Base-by-base conservation (phyloP, 2,329 filamentous ascomycete genomes). In the Aquanectria penicillioides region DNA sequence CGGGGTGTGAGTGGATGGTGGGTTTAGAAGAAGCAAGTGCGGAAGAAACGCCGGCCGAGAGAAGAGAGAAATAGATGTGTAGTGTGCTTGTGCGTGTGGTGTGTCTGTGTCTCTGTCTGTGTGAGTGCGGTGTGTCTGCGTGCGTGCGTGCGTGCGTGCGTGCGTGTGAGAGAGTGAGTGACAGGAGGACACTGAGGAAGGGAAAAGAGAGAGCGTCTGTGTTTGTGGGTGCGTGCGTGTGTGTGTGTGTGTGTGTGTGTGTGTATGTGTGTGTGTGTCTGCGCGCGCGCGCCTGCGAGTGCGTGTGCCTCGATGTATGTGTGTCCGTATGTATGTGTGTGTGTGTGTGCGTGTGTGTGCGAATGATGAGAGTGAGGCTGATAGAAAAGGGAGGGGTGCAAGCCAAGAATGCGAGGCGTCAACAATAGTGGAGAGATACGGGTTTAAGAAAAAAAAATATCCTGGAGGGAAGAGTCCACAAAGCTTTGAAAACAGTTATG, bases 11-110 rank as follows among this genome's bases (percentile, higher is more conserved):
- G 56, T 57, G 52, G 59, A 48, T 34, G 55, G 61, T 48, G 51
- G 40, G 50, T 62, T 29, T 28, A 34, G 18, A 53, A 44, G 40
- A 61, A 53, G 31, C 49, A 55, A 55, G 60, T 57, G 54, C 55
- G 49, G 43, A 49, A 59, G 56, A 59, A 36, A 41, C 29, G 29
- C 50, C 49, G 38, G 37, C 31, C 20, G 38, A 58, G 31, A 57
- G 56, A 51, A 59, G 46, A 59, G 49, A 37, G 48, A 57, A 58
- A 49, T 57, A 51, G 56, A 61, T 49, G 18, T n/a, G n/a, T n/a
- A n/a, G 44, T 49, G 46, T 46, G 17, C 40, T 40, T 37, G 44
- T 34, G 36, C 34, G 41, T 25, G 37, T 20, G 41, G 54, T 31
- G 44, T 51, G 25, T 56, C 54, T 52, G 48, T 48, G 43, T 43